Evolutionary conservation across 768 basidiomycete genomes (phyloP).

Genomic region (Arthromyces matolae): DNA sequence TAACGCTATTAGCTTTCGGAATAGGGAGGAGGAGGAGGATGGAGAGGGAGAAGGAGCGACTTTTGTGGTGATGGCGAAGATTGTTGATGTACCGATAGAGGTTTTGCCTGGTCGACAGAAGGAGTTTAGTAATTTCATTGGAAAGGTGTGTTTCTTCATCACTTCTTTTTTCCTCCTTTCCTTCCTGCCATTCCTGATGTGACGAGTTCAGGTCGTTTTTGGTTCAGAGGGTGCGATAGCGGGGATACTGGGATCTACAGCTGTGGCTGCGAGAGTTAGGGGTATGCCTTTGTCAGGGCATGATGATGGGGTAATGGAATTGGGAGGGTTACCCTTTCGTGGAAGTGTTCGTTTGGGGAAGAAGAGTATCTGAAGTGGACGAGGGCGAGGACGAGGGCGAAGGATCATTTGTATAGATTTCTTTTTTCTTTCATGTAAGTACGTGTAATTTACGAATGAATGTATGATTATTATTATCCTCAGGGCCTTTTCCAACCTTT

Average conservation of each 20-base stretch:
- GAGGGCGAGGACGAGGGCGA: too few species aligned
- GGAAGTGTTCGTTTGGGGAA: slow-evolving; percentile 67
- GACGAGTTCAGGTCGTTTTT: slow-evolving; percentile 58
- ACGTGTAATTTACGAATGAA: too few species aligned
- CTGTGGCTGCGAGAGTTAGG: slow-evolving; percentile 53
- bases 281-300: slow-evolving; percentile 52
- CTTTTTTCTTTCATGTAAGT: too few species aligned
- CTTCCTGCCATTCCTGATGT: too few species aligned
- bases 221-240: slow-evolving; percentile 61
- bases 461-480: too few species aligned
- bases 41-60: too few species aligned
- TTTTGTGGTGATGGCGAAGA: slow-evolving; percentile 58
- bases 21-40: slow-evolving; percentile 40
- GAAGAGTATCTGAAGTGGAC: too few species aligned
- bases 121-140: slow-evolving; percentile 71
- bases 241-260: slow-evolving; percentile 61
- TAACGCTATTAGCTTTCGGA: slow-evolving; percentile 35
- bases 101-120: slow-evolving; percentile 76
- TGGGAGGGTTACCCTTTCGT: slow-evolving; percentile 61
- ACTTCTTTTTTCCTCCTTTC: too few species aligned
- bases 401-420: too few species aligned
- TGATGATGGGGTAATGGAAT: slow-evolving; percentile 48
- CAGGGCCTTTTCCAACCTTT: too few species aligned
- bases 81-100: slow-evolving; percentile 71
- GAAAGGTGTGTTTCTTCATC: slow-evolving; percentile 63